Evolutionary conservation across 257 asterid species (phyloP).

Genomic region (Nicotiana knightiana): DNA sequence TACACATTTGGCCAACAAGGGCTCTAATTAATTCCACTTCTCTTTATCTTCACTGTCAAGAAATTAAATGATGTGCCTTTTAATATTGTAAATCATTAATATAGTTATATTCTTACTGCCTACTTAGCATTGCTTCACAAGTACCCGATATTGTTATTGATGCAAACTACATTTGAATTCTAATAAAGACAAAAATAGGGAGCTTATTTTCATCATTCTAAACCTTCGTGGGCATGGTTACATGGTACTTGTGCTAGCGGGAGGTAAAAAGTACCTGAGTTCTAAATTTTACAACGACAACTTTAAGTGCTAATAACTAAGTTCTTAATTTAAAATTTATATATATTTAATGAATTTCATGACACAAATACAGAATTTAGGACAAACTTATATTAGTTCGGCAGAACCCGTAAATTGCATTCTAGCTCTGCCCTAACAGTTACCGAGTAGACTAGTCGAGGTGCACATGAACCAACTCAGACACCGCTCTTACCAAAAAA

Average conservation of each 20-base stretch:
- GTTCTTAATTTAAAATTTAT: too few relatives aligned
- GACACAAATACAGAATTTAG: too few relatives aligned
- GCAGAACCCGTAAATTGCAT: too few relatives aligned
- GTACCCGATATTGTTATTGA: not conserved
- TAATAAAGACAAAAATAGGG: not conserved
- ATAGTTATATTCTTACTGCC: not conserved
- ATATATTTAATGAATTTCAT: too few relatives aligned
- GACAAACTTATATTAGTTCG: too few relatives aligned
- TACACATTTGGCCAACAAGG: not conserved
- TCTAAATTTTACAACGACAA: too few relatives aligned
- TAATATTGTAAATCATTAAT: not conserved
- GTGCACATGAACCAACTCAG: not conserved
- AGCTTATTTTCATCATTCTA: not conserved
- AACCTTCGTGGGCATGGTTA: too few relatives aligned
- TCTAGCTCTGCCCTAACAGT: too few relatives aligned
- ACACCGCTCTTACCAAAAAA: not conserved
- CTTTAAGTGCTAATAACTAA: too few relatives aligned
- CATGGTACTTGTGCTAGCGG: too few relatives aligned
- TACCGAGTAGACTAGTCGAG: too few relatives aligned
- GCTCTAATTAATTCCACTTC: not conserved
- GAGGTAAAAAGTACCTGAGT: too few relatives aligned
- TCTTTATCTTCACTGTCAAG: not conserved
- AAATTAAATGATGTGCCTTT: not conserved
- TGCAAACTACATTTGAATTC: not conserved
- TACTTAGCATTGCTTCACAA: not conserved